phyloP scores from a whole-genome alignment of 2,329 filamentous ascomycete species.

The Thelonectria discophora region DNA sequence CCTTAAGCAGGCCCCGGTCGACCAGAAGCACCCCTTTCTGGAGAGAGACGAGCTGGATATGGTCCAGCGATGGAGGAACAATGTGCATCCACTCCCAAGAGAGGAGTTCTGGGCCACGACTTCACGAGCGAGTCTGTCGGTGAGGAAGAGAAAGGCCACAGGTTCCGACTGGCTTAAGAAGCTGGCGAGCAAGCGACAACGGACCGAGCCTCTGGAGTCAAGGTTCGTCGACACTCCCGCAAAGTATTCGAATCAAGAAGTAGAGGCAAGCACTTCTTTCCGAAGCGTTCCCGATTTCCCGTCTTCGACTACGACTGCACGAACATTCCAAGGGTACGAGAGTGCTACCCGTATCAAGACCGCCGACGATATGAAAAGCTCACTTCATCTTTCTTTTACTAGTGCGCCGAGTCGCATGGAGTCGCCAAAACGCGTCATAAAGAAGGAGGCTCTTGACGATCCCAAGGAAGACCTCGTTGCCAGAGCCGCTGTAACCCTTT shows the following conservation, averaged over 20 bases:
- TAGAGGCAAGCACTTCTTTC: conserved; percentile 30
- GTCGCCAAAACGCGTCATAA: conserved; percentile 29
- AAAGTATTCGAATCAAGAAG: background rate
- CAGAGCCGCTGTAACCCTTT: conserved; percentile 38
- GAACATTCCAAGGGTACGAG: background rate
- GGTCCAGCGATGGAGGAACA: conserved; percentile 47
- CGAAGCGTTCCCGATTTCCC: conserved; percentile 31
- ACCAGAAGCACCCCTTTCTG: conserved; percentile 43
- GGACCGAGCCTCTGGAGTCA: conserved; percentile 34
- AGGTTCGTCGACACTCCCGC: conserved; percentile 36
- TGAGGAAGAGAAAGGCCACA: conserved; percentile 40
- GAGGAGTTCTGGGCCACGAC: conserved; percentile 38
- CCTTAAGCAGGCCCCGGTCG: conserved; percentile 47
- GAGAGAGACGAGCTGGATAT: conserved; percentile 44
- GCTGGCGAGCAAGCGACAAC: conserved; percentile 42
- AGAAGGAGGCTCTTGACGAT: conserved; percentile 6
- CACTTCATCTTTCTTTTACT: conserved; percentile 15
- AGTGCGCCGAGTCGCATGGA: conserved; percentile 3
- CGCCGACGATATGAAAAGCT: conserved; percentile 26
- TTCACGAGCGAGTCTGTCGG: conserved; percentile 25
- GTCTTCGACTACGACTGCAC: conserved; percentile 20
- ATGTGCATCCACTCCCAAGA: conserved; percentile 28
- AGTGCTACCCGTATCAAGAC: background rate
- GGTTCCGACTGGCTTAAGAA: conserved; percentile 47
- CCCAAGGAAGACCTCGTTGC: conserved; percentile 29